Conservation (phyloP, 768 basidiomycete species). For the Leucocoprinus sp. region DNA sequence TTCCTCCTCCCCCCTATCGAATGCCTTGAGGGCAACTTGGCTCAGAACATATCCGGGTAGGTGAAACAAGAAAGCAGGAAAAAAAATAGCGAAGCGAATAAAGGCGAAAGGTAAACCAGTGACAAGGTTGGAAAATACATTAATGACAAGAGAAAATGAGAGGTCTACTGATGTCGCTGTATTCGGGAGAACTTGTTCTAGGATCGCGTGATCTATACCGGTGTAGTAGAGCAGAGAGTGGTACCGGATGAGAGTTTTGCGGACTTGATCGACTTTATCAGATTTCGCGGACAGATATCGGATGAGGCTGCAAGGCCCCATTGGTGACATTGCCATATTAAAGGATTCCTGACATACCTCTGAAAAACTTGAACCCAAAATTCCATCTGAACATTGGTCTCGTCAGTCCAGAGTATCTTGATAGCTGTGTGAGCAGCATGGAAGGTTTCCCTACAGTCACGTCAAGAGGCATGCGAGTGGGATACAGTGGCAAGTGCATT, state of each 20-base stretch:
- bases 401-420: conserved; percentile 47
- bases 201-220: conserved; percentile 40
- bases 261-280: conserved; percentile 19
- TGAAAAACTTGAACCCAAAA: conserved; percentile 51
- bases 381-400: conserved; percentile 35
- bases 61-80: conserved; percentile 41
- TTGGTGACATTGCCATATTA: background rate
- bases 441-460: conserved; percentile 44
- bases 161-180: conserved; percentile 9
- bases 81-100: conserved; percentile 27
- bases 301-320: conserved; percentile 12
- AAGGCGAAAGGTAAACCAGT: conserved; percentile 32
- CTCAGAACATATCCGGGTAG: conserved; percentile 53
- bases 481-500: conserved; percentile 16
- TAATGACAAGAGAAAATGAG: conserved; percentile 20
- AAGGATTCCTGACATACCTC: conserved; percentile 30
- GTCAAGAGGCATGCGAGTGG: conserved; percentile 1
- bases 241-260: conserved; percentile 45
- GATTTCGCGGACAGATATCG: conserved; percentile 10
- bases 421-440: conserved; percentile 50
- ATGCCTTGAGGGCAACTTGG: conserved; percentile 29
- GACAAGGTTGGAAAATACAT: conserved; percentile 22
- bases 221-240: conserved; percentile 44
- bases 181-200: conserved; percentile 23
- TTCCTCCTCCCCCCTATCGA: conserved; percentile 53